Percentiles rank a stretch among this genome's conserved stretches.
phyloP scores from a whole-genome alignment of 257 asterid genomes.

The Ilex asprella region DNA sequence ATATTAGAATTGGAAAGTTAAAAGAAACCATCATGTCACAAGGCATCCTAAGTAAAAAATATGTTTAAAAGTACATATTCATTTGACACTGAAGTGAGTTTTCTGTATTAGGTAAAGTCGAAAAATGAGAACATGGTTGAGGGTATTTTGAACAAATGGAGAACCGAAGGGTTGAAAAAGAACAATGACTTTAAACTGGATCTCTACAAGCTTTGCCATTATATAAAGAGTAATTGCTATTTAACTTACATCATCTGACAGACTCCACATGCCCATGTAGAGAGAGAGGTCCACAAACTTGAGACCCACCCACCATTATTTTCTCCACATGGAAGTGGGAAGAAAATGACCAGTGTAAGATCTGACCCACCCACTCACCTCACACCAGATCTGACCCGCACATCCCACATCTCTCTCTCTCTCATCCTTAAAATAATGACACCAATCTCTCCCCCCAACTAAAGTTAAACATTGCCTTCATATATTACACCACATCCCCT shows the following conservation, averaged over 20 bases:
- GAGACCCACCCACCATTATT: neutral
- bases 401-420: neutral
- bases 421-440: neutral
- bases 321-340: neutral
- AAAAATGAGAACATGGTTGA: no score
- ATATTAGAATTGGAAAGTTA: no score
- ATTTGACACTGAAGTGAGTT: no score
- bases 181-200: no score
- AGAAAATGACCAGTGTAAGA: neutral
- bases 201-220: no score
- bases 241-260: neutral
- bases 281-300: neutral
- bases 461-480: slow-evolving; percentile 9
- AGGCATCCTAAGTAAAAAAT: no score
- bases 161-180: no score
- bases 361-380: neutral
- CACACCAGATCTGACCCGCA: neutral
- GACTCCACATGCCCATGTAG: neutral
- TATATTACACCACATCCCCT: slow-evolving; percentile 29
- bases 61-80: no score
- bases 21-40: no score
- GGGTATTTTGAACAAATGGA: no score
- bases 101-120: no score
- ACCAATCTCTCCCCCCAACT: neutral
- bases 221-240: no score